phyloP scores from a whole-genome alignment of 169 alveolate species.

The Plasmodium inui region DNA sequence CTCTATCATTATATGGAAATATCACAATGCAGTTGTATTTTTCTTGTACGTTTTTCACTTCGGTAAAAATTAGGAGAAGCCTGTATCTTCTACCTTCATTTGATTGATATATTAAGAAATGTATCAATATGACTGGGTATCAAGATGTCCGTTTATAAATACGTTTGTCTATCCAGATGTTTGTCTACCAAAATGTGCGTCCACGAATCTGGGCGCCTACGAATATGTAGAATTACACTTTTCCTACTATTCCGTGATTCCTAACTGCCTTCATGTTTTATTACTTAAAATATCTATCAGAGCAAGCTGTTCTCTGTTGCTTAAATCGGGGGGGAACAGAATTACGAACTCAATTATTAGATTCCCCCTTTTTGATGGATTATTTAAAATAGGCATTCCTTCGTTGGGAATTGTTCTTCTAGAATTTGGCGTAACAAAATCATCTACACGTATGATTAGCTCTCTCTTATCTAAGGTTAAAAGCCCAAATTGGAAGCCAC shows the following conservation, averaged over 20 bases:
- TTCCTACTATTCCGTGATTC: neutral
- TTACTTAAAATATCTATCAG: constrained; percentile 13
- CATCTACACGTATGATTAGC: constrained; percentile 83
- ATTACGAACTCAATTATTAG: constrained; percentile 86
- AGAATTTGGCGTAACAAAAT: constrained; percentile 84
- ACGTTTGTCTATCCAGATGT: neutral
- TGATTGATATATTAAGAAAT: neutral
- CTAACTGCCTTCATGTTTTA: neutral
- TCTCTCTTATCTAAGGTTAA: constrained; percentile 90
- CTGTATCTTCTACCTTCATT: neutral
- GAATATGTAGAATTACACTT: neutral
- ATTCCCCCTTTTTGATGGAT: constrained; percentile 86
- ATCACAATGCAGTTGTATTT: neutral
- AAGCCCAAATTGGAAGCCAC: constrained; percentile 86
- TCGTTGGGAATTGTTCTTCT: constrained; percentile 85
- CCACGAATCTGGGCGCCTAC: neutral
- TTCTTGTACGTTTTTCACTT: neutral
- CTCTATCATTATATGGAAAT: neutral
- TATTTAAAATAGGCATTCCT: constrained; percentile 84
- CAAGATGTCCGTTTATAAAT: too few species aligned
- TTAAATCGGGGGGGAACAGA: constrained; percentile 82
- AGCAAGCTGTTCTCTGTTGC: constrained; percentile 80
- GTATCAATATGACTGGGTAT: neutral
- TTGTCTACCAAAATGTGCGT: neutral
- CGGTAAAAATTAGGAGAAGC: neutral